phyloP scores from a whole-genome alignment of 306 rosid genomes.

The Inga oerstediana region DNA sequence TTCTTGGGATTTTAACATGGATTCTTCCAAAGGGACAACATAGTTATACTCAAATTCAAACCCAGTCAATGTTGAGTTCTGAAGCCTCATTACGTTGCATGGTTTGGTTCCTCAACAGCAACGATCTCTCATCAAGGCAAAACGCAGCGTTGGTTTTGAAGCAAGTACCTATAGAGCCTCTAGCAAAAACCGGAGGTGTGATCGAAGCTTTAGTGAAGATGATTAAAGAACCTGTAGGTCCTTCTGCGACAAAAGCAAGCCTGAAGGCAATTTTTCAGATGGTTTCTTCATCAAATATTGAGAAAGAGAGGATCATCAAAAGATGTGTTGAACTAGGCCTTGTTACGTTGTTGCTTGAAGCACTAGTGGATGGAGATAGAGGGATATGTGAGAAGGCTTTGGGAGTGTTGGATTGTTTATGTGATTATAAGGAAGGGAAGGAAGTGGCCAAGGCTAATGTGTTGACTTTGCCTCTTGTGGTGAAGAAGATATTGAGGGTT shows the following conservation, averaged over 20 bases:
- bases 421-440: constrained; percentile 58
- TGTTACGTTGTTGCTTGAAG: constrained; percentile 59
- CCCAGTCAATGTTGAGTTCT: constrained; percentile 40
- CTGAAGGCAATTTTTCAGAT: constrained; percentile 50
- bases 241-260: constrained; percentile 58
- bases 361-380: constrained; percentile 67
- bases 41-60: not conserved
- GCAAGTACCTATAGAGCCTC: constrained; percentile 41
- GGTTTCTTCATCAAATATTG: constrained; percentile 36
- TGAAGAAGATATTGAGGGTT: constrained; percentile 73
- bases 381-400: constrained; percentile 61
- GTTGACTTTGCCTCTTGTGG: constrained; percentile 61
- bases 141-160: constrained; percentile 59
- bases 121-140: constrained; percentile 67
- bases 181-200: constrained; percentile 49
- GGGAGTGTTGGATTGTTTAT: constrained; percentile 62
- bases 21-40: constrained; percentile 45
- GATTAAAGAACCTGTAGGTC: constrained; percentile 56
- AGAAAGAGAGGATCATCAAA: constrained; percentile 29
- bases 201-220: constrained; percentile 60
- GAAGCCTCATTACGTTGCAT: constrained; percentile 43
- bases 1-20: constrained; percentile 57
- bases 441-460: constrained; percentile 52
- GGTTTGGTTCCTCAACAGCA: constrained; percentile 53
- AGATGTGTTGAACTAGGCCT: constrained; percentile 63